These are phyloP conservation scores for Cercophora scortea DNA, from an alignment of 495 filamentous ascomycete species.

Conservation along the genomic window DNA sequence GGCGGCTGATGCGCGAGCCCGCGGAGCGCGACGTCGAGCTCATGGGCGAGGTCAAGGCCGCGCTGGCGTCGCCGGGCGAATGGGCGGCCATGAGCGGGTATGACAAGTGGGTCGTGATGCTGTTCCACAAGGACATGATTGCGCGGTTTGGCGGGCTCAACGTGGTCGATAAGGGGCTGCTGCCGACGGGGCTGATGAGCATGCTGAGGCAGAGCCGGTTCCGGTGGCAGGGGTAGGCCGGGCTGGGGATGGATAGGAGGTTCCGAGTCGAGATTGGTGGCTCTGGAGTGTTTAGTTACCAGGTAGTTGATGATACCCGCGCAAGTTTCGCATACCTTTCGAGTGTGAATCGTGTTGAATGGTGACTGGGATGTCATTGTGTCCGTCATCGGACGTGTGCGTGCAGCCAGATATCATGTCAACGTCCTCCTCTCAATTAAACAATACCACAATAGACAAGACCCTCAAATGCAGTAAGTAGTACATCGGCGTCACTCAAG, in stretches of 20 bases:
- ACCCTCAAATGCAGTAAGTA: too few relatives aligned
- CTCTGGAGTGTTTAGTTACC: too few relatives aligned
- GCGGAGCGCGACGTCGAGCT: not conserved
- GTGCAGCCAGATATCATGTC: too few relatives aligned
- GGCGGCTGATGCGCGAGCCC: slow-evolving; percentile 8
- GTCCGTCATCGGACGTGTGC: too few relatives aligned
- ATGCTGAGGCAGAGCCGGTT: not conserved
- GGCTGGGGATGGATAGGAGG: too few relatives aligned
- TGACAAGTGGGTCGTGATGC: slow-evolving; percentile 25
- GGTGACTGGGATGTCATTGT: too few relatives aligned
- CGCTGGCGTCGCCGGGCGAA: slow-evolving; percentile 7
- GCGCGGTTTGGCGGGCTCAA: not conserved
- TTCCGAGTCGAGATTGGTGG: too few relatives aligned
- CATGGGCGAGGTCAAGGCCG: slow-evolving; percentile 8
- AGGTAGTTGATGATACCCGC: too few relatives aligned
- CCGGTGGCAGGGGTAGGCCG: not conserved
- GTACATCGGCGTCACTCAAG: not conserved
- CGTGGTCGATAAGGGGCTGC: not conserved
- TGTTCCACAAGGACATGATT: not conserved
- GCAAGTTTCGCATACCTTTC: too few relatives aligned
- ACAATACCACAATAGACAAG: too few relatives aligned
- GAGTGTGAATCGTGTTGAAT: too few relatives aligned
- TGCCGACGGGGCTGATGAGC: not conserved
- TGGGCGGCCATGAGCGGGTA: slow-evolving; percentile 21
- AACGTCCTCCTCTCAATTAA: too few relatives aligned